Conservation (phyloP, 2,329 filamentous ascomycete species). For the Tolypocladium amazonense region DNA sequence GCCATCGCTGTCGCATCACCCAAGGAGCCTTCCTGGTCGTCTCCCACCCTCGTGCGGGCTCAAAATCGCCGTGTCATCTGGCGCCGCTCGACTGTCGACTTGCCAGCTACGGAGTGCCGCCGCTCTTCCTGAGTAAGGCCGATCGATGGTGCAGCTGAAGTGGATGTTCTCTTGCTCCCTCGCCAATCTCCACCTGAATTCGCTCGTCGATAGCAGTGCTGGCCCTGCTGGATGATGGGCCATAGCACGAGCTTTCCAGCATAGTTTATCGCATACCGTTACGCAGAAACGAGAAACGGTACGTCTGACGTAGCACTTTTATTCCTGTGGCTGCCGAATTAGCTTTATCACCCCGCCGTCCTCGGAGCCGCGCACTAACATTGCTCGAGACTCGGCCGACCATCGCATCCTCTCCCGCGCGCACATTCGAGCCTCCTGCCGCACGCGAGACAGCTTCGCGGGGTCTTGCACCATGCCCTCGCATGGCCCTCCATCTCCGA, state of each 20-base stretch:
- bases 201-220: not conserved
- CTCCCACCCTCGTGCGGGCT: not conserved
- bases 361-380: not conserved
- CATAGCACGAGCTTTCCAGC: not conserved
- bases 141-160: not conserved
- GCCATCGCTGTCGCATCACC: not conserved
- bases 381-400: not conserved
- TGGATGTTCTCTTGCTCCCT: not conserved
- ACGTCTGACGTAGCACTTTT: not conserved
- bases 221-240: constrained; percentile 1
- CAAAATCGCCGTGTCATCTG: not conserved
- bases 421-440: not conserved
- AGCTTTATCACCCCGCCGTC: not conserved
- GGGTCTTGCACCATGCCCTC: constrained; percentile 19
- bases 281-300: not conserved
- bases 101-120: not conserved
- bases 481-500: constrained; percentile 42
- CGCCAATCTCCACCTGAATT: not conserved
- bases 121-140: not conserved
- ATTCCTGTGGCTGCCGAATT: not conserved
- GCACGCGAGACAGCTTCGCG: not conserved
- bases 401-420: not conserved
- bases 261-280: not conserved
- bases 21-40: not conserved
- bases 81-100: not conserved